These are phyloP conservation scores for Zygosaccharomyces pseudobailii DNA, from an alignment of 1,139 yeast species.

Conservation along the genomic window DNA sequence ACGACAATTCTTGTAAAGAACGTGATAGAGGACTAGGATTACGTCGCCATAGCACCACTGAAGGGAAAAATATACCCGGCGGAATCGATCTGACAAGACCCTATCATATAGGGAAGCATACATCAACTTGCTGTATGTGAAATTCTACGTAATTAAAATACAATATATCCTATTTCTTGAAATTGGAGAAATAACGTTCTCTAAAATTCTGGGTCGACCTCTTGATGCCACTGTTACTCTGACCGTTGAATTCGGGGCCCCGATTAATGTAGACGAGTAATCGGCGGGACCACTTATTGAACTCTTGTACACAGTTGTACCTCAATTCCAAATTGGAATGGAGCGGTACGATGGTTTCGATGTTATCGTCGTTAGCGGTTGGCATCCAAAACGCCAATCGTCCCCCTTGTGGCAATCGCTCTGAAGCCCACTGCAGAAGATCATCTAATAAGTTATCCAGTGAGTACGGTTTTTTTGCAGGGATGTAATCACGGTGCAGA, in stretches of 20 bases:
- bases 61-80: not conserved
- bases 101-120: slow-evolving; percentile 1
- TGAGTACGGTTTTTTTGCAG: slow-evolving; percentile 88
- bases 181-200: slow-evolving; percentile 72
- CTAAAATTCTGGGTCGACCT: slow-evolving; percentile 53
- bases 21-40: not conserved
- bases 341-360: slow-evolving; percentile 68
- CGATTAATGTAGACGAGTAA: slow-evolving; percentile 73
- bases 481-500: slow-evolving; percentile 76
- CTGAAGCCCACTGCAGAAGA: slow-evolving; percentile 65
- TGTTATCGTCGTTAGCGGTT: slow-evolving; percentile 81
- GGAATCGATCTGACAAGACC: slow-evolving; percentile 4
- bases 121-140: slow-evolving; percentile 18
- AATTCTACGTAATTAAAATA: not conserved
- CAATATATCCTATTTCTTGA: slow-evolving; percentile 32
- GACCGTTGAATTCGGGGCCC: slow-evolving; percentile 55
- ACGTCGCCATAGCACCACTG: not conserved
- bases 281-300: slow-evolving; percentile 89
- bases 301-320: slow-evolving; percentile 78
- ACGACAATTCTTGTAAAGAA: not conserved
- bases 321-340: slow-evolving; percentile 68
- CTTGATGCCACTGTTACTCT: slow-evolving; percentile 40
- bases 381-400: slow-evolving; percentile 98
- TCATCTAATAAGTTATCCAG: slow-evolving; percentile 73
- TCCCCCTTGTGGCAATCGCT: slow-evolving; percentile 67